These are phyloP conservation scores for Aspergillus neoniger DNA, from an alignment of 2,329 filamentous ascomycete genomes.

Conservation along the genomic window DNA sequence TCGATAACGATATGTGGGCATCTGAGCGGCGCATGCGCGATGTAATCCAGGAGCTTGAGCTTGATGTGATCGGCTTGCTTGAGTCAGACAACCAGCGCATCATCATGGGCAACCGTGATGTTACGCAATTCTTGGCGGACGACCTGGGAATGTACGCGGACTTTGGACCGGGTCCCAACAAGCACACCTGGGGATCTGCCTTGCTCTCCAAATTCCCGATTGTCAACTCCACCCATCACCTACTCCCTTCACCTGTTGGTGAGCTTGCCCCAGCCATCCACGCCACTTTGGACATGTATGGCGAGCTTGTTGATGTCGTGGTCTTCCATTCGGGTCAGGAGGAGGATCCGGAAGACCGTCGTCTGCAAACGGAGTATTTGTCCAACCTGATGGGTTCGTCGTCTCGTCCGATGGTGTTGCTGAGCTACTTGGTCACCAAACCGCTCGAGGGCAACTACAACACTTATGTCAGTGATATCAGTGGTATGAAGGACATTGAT, in stretches of 20 bases:
- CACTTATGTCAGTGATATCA: constrained; percentile 81
- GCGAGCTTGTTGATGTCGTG: constrained; percentile 85
- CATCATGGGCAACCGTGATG: constrained; percentile 98
- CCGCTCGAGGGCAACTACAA: constrained; percentile 95
- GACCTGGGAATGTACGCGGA: constrained; percentile 99
- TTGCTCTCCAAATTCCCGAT: constrained; percentile 97
- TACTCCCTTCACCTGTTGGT: constrained; percentile 88
- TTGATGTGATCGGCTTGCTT: constrained; percentile 94
- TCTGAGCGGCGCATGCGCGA: constrained; percentile 93
- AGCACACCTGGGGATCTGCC: constrained; percentile 95
- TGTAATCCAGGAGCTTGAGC: constrained; percentile 86
- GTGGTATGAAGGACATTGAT: constrained; percentile 95
- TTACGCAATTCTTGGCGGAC: constrained; percentile 91
- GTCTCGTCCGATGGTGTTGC: constrained; percentile 75
- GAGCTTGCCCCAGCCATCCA: constrained; percentile 95
- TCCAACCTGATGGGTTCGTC: constrained; percentile 84
- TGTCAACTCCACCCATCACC: constrained; percentile 91
- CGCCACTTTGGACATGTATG: constrained; percentile 93
- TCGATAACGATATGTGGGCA: constrained; percentile 99
- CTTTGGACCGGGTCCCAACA: constrained; percentile 95
- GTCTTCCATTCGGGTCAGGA: constrained; percentile 99
- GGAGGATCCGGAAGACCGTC: constrained; percentile 88
- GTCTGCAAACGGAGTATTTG: constrained; percentile 83
- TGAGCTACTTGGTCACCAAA: constrained; percentile 90
- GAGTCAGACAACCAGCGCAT: constrained; percentile 94